These are phyloP conservation scores for Argentina anserina DNA, from an alignment of 306 rosid species.

Conservation along the genomic window DNA sequence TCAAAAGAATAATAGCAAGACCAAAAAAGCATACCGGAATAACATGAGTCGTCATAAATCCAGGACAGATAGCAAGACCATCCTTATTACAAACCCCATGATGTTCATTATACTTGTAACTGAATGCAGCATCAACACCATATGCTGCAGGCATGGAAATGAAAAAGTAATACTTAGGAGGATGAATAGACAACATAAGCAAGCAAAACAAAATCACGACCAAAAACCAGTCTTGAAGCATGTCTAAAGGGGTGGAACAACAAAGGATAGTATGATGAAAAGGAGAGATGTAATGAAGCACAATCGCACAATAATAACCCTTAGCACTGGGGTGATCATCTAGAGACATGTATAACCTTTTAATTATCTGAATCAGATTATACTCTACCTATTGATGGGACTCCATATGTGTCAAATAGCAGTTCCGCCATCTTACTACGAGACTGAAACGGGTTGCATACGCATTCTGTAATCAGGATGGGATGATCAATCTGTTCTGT, in stretches of 20 bases:
- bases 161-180: slow-evolving; percentile 4
- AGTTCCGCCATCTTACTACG: slow-evolving; percentile 98
- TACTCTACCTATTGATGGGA: slow-evolving; percentile 75
- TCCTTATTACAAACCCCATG: slow-evolving; percentile 77
- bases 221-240: background rate
- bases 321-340: slow-evolving; percentile 5
- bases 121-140: slow-evolving; percentile 96
- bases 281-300: background rate
- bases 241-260: background rate
- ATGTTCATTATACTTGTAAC: slow-evolving; percentile 80
- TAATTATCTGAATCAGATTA: background rate
- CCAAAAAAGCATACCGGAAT: slow-evolving; percentile 71
- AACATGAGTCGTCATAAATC: slow-evolving; percentile 86
- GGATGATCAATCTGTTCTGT: slow-evolving; percentile 96
- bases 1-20: slow-evolving; percentile 8
- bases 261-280: background rate
- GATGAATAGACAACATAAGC: background rate
- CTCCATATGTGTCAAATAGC: slow-evolving; percentile 95
- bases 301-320: slow-evolving; percentile 6
- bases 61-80: slow-evolving; percentile 93
- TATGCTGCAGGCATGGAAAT: slow-evolving; percentile 57
- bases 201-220: background rate
- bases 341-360: background rate
- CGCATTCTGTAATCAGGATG: slow-evolving; percentile 87
- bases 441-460: slow-evolving; percentile 90